Base-by-base conservation (phyloP, 1,284 basidiomycete genomes). In the Melampsora americana region DNA sequence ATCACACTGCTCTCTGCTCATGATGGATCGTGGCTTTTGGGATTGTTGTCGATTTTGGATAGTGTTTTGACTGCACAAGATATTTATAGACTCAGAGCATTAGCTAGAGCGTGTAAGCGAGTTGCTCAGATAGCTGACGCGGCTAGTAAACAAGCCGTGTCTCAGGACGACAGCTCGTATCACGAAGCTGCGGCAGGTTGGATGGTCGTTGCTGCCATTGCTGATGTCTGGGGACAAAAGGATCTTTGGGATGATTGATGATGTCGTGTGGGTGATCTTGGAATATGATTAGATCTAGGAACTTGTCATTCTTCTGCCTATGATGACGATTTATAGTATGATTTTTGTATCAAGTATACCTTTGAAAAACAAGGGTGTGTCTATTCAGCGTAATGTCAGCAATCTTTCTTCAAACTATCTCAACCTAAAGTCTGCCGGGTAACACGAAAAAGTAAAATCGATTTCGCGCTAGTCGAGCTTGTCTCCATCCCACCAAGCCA, bases 141-240 rank as follows among this genome's bases (percentile, higher is more conserved):
- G 18, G 61, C 48, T 7, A 44, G 50, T 53, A 18, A 3, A 20
- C 30, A 39, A 72, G 32, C 62, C 65, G 12, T 18, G 16, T 16
- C 53, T 44, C 18, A 16, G 12, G 46, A 65, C 18, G 23, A 30
- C 18, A 50, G 46, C 28, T 46, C 61, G 11, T 20, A 64, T 18
- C 28, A 65, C 4, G 61, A 72, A 35, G 70, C 61, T 12, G 70
- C 28, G 5, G 35, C 53, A 4, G 70, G 56, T 0, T 72, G 70
- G 70, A 65, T 72, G 60, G 70, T 65, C 44, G 30, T 72, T 18
- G 61, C 61, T n/a, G 70, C 61, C 0, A 35, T 72, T n/a, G 46
- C 61, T 32, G 70, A 72, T 20, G 48, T 72, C 3, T 72, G 70
- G 70, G 70, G 70, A 30, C 70, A 72, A 39, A 72, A 72, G 35